Evolutionary conservation across 2,329 filamentous ascomycete species (phyloP).

Genomic region (Triangularia verruculosa): DNA sequence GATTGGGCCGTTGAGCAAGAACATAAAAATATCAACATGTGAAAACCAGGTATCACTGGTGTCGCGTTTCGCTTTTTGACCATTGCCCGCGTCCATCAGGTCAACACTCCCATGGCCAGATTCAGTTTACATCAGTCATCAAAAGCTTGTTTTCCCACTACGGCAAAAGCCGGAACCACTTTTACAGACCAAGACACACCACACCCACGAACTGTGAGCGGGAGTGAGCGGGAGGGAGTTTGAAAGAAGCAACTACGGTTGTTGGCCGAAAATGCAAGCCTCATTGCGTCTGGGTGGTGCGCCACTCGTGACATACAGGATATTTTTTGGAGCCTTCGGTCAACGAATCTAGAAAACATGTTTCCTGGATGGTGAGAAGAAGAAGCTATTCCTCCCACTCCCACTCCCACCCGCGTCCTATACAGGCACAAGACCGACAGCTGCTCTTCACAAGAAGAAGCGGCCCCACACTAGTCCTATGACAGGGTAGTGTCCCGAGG

Average conservation of each 20-base stretch:
- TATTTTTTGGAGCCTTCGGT: neutral
- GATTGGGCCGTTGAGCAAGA: neutral
- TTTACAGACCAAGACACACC: neutral
- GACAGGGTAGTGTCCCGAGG: neutral
- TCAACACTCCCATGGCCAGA: neutral
- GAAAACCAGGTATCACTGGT: no score
- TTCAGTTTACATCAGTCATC: neutral
- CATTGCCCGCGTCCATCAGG: neutral
- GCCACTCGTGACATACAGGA: neutral
- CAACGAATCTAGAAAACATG: neutral
- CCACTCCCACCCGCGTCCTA: no score
- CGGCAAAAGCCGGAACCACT: neutral
- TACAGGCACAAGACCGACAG: no score
- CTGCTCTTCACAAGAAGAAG: neutral
- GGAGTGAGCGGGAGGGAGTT: no score
- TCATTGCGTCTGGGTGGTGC: neutral
- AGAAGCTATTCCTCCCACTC: neutral
- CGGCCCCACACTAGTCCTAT: neutral
- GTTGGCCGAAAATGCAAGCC: neutral
- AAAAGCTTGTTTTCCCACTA: neutral
- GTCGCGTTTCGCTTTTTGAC: neutral
- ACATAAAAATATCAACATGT: neutral
- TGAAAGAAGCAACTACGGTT: neutral
- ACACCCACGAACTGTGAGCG: neutral
- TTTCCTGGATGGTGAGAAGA: neutral